Evolutionary conservation across 495 filamentous ascomycete species (phyloP), one percentile per base, ranked within the genome.

Genomic region (Lindgomyces ingoldianus): DNA sequence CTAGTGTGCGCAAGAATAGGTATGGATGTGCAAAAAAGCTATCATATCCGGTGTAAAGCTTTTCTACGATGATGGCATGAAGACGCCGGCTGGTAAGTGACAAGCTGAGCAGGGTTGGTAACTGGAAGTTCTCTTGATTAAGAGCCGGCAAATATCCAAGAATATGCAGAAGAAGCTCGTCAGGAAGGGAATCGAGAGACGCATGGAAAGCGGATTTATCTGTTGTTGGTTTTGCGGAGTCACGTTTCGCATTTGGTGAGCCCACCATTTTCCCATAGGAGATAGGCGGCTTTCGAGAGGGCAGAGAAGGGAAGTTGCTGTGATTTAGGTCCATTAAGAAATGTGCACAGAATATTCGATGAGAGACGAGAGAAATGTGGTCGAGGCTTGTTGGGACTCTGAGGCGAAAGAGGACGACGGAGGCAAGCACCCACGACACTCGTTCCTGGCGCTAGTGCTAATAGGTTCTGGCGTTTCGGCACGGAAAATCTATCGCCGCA

Each of bases 111-210:
- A 61, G 26, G 6, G 36, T 18, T 3, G 21, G 21, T 29, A 61
- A 48, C 27, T 53, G 36, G 42, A 62, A 36, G 39, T 54, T 29
- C 12, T 45, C 4, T 11, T 21, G 39, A 24, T 54, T 49, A n/a
- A 30, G 26, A 26, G 14, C 26, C 1, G 59, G 49, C 4, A 62
- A n/a, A 22, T 62, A 55, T n/a, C 45, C 39, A 19, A 62, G 59
- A n/a, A 62, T 62, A 18, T 55, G 4, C 24, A 62, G 59, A 25
- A 62, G 11, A 6, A 62, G 24, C 29, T 62, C 59, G 39, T 54
- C 59, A 1, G 59, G 59, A 29, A 62, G 50, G 46, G 53, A 21
- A 16, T 54, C 18, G 11, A 53, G 22, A 18, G 59, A 44, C 1
- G 59, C 50, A 18, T 8, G 4, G 27, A 14, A 2, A 27, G 1